phyloP scores from a whole-genome alignment of 345 rosid genomes.

The Hevea brasiliensis region DNA sequence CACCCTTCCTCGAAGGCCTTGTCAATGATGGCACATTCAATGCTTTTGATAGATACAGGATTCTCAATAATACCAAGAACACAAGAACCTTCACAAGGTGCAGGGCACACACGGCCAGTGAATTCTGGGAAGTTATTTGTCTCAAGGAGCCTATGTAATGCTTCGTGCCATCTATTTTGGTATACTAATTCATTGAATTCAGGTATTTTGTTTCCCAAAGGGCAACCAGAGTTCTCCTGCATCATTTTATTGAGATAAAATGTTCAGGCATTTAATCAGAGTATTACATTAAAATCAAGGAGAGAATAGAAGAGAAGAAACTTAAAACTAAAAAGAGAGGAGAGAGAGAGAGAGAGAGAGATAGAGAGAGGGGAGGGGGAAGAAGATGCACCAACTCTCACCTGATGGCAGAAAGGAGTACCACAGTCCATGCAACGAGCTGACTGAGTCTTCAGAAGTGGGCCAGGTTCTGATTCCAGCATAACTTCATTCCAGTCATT shows the following conservation, averaged over 20 bases:
- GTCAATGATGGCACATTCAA: constrained; percentile 91
- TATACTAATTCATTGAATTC: constrained; percentile 97
- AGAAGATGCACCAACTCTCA: constrained; percentile 12
- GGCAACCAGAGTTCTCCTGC: constrained; percentile 98
- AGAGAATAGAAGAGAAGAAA: no score
- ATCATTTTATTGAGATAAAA: neutral
- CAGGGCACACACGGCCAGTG: constrained; percentile 99
- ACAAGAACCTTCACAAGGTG: constrained; percentile 99
- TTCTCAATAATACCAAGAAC: constrained; percentile 99
- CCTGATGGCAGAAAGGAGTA: constrained; percentile 99
- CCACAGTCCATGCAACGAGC: constrained; percentile 99
- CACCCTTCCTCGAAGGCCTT: constrained; percentile 98
- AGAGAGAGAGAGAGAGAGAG: no score
- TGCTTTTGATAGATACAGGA: constrained; percentile 93
- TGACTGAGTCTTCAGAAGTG: constrained; percentile 84
- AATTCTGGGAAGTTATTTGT: constrained; percentile 98
- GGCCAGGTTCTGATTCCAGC: constrained; percentile 78
- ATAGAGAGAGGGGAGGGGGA: no score
- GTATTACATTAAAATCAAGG: neutral
- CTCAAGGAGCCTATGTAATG: constrained; percentile 91
- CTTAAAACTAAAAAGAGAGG: no score
- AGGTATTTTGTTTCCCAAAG: constrained; percentile 98
- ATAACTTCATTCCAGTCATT: constrained; percentile 93
- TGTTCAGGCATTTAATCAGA: no score
- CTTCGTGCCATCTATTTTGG: constrained; percentile 98